Percentiles rank a stretch among this genome's conserved stretches.
Conservation (phyloP, 495 filamentous ascomycete species). For the Penicillium subrubescens region DNA sequence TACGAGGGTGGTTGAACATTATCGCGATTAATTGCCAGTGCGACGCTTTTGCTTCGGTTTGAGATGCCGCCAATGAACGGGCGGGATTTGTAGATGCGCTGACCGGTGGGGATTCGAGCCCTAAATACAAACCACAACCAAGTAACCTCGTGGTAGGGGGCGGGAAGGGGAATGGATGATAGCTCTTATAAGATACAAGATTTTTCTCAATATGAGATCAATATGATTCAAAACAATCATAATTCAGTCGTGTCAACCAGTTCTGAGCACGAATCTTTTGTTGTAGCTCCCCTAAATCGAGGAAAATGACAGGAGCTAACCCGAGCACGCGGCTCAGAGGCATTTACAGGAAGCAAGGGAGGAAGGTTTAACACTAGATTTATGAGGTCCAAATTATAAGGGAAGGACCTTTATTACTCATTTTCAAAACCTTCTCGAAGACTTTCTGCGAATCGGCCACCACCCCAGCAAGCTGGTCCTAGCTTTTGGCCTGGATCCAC, state of each 20-base stretch:
- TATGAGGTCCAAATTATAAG: neutral
- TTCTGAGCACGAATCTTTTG: neutral
- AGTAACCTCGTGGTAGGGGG: neutral
- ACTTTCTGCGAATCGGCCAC: neutral
- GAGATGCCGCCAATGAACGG: slow-evolving; percentile 27
- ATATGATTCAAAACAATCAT: neutral
- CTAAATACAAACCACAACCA: slow-evolving; percentile 3
- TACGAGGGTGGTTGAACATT: slow-evolving; percentile 9
- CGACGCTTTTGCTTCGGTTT: slow-evolving; percentile 23
- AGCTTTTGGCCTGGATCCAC: slow-evolving; percentile 1
- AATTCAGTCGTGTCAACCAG: neutral
- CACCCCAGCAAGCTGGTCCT: neutral
- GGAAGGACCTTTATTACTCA: neutral
- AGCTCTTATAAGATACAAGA: neutral
- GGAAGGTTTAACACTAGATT: neutral
- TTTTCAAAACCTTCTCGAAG: neutral
- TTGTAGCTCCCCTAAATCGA: neutral
- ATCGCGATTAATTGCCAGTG: slow-evolving; percentile 10
- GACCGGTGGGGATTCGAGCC: slow-evolving; percentile 17
- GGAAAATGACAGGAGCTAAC: neutral
- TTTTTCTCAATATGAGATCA: neutral
- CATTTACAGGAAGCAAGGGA: slow-evolving; percentile 3
- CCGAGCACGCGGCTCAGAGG: neutral
- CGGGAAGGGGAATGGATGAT: neutral
- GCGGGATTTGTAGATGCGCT: slow-evolving; percentile 19